These are phyloP conservation scores for Leccinum pachyderme DNA, from an alignment of 1,284 basidiomycete species.

Conservation along the genomic window DNA sequence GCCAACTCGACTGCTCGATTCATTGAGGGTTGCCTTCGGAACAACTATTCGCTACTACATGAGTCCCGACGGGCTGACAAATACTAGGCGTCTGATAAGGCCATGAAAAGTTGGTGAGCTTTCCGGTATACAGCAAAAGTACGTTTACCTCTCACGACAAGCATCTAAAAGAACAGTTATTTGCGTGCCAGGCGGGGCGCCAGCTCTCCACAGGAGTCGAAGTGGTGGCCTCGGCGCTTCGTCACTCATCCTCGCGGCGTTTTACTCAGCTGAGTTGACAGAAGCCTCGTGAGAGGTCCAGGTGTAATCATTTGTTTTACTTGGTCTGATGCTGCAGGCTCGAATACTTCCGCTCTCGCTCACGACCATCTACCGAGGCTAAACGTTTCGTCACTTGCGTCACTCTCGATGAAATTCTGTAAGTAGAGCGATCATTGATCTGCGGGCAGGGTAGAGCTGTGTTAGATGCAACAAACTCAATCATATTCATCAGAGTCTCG, in stretches of 20 bases:
- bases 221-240: background rate
- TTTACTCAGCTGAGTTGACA: background rate
- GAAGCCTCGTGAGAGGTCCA: background rate
- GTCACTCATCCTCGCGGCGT: background rate
- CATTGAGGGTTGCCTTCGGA: background rate
- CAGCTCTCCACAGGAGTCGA: background rate
- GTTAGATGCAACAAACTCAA: background rate
- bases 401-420: background rate
- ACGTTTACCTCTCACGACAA: background rate
- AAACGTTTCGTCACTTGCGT: background rate
- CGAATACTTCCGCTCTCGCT: background rate
- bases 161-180: background rate
- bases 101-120: background rate
- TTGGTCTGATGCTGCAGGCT: background rate
- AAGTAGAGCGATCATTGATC: background rate
- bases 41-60: too few species aligned
- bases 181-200: background rate
- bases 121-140: background rate
- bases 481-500: background rate
- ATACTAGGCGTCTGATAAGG: background rate
- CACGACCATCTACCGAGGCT: too few species aligned
- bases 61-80: too few species aligned
- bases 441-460: background rate
- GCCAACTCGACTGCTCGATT: background rate
- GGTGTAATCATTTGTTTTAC: constrained; percentile 1